Base-by-base conservation (phyloP, 257 asterid genomes). In the Verbena officinalis region DNA sequence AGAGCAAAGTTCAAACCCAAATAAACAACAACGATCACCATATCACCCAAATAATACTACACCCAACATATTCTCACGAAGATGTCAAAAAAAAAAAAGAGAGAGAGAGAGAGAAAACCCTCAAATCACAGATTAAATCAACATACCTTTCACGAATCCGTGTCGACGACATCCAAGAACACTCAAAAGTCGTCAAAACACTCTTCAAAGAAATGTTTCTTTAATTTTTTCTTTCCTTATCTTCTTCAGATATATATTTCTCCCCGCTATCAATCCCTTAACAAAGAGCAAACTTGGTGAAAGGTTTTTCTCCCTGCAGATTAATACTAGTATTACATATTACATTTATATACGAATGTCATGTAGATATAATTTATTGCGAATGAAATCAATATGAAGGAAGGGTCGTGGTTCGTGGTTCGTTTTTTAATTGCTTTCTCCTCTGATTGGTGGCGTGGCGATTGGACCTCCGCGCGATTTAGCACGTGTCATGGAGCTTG, bases 101-200 rank as follows among this genome's bases (percentile, higher is more conserved):
- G 40, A 27, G 21, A n/a, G 14, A 52, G 36, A 1, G 3, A 43
- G 14, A 8, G 9, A 4, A 45, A 36, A 36, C 40, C 40, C 40
- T 0, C 27, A 36, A 36, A 36, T 4, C 11, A 36, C 3, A 17
- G 17, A 42, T 53, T 21, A 55, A 43, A 65, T 53, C 17, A 59
- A 23, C 77, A 12, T 64, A 77, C 86, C 81, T 78, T 65, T 63
- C 45, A 43, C 16, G 16, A 54, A 48, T 44, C 38, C 54, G n/a
- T n/a, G n/a, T n/a, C 65, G 13, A 40, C n/a, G 36, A 24, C 46
- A 51, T 34, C 42, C 55, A 16, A 59, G 50, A 20, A 44, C 23
- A 21, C 34, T 50, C 51, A 19, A n/a, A n/a, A n/a, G n/a, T n/a
- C n/a, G n/a, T n/a, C n/a, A n/a, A n/a, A 48, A 13, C 36, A 17